A percentile compares a stretch with the other conserved stretches of the same genome.
Conservation (phyloP, 1,284 basidiomycete species). For the Violaceomyces palustris region DNA sequence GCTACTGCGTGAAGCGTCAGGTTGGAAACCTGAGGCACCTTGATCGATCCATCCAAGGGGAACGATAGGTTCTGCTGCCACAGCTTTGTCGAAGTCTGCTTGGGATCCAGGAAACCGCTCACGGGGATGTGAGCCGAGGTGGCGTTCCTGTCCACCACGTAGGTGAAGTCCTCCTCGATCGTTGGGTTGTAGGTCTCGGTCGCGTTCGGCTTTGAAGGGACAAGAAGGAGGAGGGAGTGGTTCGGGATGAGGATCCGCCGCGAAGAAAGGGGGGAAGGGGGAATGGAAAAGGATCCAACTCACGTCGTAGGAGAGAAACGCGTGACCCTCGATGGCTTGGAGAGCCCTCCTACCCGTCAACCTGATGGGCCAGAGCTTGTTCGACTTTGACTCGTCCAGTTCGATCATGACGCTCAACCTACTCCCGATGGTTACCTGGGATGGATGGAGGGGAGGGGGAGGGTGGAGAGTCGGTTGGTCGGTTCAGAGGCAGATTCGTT, state of each 20-base stretch:
- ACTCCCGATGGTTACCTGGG: conserved; percentile 31
- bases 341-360: conserved; percentile 24
- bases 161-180: conserved; percentile 19
- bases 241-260: too few relatives aligned
- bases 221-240: neutral
- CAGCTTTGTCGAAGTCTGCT: too few relatives aligned
- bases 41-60: conserved; percentile 16
- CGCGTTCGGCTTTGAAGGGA: neutral
- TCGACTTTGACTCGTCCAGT: conserved; percentile 7
- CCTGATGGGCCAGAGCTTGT: conserved; percentile 22
- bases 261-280: too few relatives aligned
- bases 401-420: conserved; percentile 31
- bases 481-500: too few relatives aligned
- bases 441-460: too few relatives aligned
- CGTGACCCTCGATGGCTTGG: conserved; percentile 30
- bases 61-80: conserved; percentile 17
- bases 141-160: conserved; percentile 4
- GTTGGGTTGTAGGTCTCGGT: conserved; percentile 8
- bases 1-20: conserved; percentile 32
- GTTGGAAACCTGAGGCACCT: conserved; percentile 12
- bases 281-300: neutral
- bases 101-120: conserved; percentile 21
- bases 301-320: conserved; percentile 26
- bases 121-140: conserved; percentile 13
- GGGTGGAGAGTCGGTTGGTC: too few relatives aligned